phyloP scores from a whole-genome alignment of 768 basidiomycete species.

The Phallus indusiatus region DNA sequence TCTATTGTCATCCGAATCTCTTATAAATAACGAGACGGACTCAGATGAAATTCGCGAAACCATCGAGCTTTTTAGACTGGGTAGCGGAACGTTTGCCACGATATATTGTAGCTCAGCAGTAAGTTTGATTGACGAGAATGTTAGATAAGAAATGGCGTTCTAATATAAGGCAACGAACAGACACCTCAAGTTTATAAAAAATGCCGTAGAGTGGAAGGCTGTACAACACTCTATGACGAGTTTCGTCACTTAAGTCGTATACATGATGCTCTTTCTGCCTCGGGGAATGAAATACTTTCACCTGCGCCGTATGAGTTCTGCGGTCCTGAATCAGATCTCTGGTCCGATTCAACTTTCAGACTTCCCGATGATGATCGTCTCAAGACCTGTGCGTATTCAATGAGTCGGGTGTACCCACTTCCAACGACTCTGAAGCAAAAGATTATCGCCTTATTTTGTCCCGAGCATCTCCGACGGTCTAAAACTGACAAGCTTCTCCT shows the following conservation, averaged over 20 bases:
- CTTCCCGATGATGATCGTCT: neutral
- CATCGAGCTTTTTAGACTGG: no score
- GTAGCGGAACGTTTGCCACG: no score
- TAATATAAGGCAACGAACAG: neutral
- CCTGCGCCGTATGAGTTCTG: neutral
- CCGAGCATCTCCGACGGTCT: neutral
- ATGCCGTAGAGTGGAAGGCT: neutral
- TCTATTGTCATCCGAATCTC: no score
- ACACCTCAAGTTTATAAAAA: neutral
- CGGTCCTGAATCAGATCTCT: neutral
- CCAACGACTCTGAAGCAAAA: neutral
- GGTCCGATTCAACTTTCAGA: neutral
- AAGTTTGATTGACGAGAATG: no score
- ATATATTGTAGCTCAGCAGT: no score
- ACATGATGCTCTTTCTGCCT: neutral
- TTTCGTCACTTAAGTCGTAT: neutral
- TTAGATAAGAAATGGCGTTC: no score
- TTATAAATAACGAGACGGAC: no score
- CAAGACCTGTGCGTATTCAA: neutral
- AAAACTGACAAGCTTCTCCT: neutral
- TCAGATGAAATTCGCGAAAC: no score
- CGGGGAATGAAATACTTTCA: neutral
- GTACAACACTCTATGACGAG: neutral
- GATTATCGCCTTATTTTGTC: neutral
- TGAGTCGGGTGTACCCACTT: neutral